Conservation (phyloP, 1,139 yeast species). For the Geotrichum siamense region DNA sequence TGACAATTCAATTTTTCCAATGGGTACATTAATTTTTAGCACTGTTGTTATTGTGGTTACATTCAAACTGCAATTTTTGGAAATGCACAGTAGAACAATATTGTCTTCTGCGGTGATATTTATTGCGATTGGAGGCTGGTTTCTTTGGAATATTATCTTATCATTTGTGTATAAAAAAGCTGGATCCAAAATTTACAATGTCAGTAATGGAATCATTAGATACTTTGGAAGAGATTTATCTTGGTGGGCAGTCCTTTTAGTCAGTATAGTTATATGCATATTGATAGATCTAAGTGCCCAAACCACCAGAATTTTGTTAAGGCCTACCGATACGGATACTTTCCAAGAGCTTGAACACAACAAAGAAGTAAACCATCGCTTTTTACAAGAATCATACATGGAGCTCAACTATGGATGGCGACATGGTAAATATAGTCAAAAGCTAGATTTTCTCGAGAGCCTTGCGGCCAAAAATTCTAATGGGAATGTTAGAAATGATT, state of each 20-base stretch:
- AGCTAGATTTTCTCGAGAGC: slow-evolving; percentile 16
- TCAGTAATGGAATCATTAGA: slow-evolving; percentile 54
- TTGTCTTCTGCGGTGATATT: slow-evolving; percentile 58
- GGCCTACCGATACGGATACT: slow-evolving; percentile 71
- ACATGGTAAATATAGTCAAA: slow-evolving; percentile 18
- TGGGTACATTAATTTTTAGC: slow-evolving; percentile 70
- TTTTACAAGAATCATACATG: slow-evolving; percentile 65
- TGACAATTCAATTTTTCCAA: slow-evolving; percentile 74
- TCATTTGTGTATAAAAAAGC: slow-evolving; percentile 57
- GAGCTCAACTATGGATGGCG: slow-evolving; percentile 79
- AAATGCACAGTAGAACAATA: slow-evolving; percentile 75
- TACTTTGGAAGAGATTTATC: slow-evolving; percentile 70
- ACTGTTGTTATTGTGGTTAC: slow-evolving; percentile 69
- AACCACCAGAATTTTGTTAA: slow-evolving; percentile 47
- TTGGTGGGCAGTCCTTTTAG: slow-evolving; percentile 77
- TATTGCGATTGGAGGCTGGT: slow-evolving; percentile 85
- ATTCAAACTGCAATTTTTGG: slow-evolving; percentile 70
- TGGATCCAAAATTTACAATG: slow-evolving; percentile 62
- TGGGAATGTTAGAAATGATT: not conserved
- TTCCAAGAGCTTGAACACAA: slow-evolving; percentile 74
- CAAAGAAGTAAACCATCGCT: slow-evolving; percentile 52
- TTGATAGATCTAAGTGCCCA: slow-evolving; percentile 60
- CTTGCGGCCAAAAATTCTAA: not conserved
- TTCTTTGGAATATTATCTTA: slow-evolving; percentile 71
- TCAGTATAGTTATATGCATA: slow-evolving; percentile 42